These are phyloP conservation scores for Russula griseocarnosa DNA, from an alignment of 768 basidiomycete species.

Conservation along the genomic window DNA sequence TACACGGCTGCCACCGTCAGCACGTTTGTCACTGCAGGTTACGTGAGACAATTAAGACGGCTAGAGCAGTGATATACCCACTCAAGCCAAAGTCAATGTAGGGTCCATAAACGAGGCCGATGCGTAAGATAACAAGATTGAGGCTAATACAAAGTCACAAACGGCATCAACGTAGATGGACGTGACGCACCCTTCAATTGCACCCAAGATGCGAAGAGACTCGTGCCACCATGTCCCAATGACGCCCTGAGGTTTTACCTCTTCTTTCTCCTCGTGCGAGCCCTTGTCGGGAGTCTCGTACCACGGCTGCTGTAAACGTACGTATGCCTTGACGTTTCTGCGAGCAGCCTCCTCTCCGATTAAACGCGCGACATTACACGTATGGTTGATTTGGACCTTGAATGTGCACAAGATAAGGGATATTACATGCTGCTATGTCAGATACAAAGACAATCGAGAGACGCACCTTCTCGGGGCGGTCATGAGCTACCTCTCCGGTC, in stretches of 20 bases:
- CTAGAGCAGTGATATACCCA: slow-evolving; percentile 10
- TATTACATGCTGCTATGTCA: not conserved
- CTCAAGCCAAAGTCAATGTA: slow-evolving; percentile 60
- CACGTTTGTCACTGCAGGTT: slow-evolving; percentile 54
- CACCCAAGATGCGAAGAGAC: slow-evolving; percentile 66
- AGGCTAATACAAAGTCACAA: slow-evolving; percentile 43
- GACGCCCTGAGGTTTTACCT: slow-evolving; percentile 63
- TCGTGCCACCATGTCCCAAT: slow-evolving; percentile 90
- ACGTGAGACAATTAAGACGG: slow-evolving; percentile 5
- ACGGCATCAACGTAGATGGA: slow-evolving; percentile 8
- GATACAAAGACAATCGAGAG: not conserved
- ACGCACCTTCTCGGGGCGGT: slow-evolving; percentile 70
- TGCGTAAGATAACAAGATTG: slow-evolving; percentile 74
- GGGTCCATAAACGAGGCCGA: slow-evolving; percentile 77
- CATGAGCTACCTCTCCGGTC: slow-evolving; percentile 73
- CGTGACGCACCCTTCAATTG: slow-evolving; percentile 59
- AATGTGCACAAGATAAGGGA: slow-evolving; percentile 1
- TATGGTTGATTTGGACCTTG: slow-evolving; percentile 75
- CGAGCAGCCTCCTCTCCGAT: slow-evolving; percentile 77
- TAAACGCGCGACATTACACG: slow-evolving; percentile 61
- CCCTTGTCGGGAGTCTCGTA: slow-evolving; percentile 72
- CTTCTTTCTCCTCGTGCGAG: slow-evolving; percentile 64
- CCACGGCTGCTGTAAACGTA: slow-evolving; percentile 72
- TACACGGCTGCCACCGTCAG: slow-evolving; percentile 78
- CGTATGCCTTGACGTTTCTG: slow-evolving; percentile 72